phyloP scores from a whole-genome alignment of 208 protist genomes.

The Eutreptiella sp. region DNA sequence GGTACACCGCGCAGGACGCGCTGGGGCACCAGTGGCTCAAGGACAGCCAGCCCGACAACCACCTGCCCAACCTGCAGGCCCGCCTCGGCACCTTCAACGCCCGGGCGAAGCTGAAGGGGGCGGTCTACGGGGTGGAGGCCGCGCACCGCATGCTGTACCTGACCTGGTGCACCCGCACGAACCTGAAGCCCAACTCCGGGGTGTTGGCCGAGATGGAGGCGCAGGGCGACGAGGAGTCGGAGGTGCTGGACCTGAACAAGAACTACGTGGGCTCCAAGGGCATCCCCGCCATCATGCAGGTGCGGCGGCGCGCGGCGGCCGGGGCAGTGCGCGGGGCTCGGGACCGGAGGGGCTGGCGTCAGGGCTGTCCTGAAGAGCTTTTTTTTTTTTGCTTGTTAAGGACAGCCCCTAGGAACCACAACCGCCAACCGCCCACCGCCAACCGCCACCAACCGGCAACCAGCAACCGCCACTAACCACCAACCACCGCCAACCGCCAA shows the following conservation, averaged over 20 bases:
- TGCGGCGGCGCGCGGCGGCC: too few relatives aligned
- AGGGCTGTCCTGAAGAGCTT: too few relatives aligned
- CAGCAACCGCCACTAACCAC: too few relatives aligned
- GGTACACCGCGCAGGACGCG: conserved; percentile 67
- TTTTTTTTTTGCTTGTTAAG: too few relatives aligned
- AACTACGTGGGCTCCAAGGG: conserved; percentile 32
- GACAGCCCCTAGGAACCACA: too few relatives aligned
- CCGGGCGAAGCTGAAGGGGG: conserved; percentile 9
- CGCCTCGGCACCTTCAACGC: conserved; percentile 16
- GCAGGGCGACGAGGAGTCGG: not conserved
- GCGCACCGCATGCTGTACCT: conserved; percentile 6
- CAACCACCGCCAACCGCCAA: too few relatives aligned
- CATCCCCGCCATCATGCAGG: conserved; percentile 13
- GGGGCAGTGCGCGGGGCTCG: too few relatives aligned
- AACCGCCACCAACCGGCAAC: too few relatives aligned
- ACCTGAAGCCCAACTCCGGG: conserved; percentile 22
- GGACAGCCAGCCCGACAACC: conserved; percentile 6
- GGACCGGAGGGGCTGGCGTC: too few relatives aligned
- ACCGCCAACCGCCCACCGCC: too few relatives aligned
- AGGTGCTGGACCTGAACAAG: conserved; percentile 8
- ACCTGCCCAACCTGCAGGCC: not conserved
- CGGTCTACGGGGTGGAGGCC: conserved; percentile 16
- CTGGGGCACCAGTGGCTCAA: conserved; percentile 73
- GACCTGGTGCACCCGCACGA: conserved; percentile 7
- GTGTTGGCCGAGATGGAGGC: conserved; percentile 11